A percentile compares a stretch with the other conserved stretches of the same genome.
phyloP scores from a whole-genome alignment of 495 filamentous ascomycete species.

The Penicillium canariense region DNA sequence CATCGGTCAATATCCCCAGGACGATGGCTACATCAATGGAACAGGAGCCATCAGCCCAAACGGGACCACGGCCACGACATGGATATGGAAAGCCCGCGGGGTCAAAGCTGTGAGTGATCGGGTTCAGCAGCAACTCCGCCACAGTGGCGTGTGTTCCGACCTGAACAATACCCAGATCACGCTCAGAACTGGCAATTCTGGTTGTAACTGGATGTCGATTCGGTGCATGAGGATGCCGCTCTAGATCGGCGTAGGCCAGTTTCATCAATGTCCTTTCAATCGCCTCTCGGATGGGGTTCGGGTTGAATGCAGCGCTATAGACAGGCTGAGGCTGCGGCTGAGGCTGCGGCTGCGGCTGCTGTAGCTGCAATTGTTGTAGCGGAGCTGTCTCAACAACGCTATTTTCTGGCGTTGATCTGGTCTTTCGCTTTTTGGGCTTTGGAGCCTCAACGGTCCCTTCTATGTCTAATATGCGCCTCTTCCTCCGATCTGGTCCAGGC shows the following conservation, averaged over 20 bases:
- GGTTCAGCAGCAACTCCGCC: conserved; percentile 16
- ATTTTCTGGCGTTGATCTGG: no score
- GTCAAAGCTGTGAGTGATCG: conserved; percentile 10
- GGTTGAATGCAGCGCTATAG: background rate
- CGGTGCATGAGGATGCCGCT: conserved; percentile 28
- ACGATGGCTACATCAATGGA: conserved; percentile 35
- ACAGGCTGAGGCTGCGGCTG: no score
- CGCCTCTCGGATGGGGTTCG: conserved; percentile 15
- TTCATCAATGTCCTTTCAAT: conserved; percentile 30
- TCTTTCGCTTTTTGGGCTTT: no score
- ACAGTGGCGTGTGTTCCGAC: conserved; percentile 15
- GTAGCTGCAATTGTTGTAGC: no score
- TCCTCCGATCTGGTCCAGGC: no score
- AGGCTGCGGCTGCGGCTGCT: no score
- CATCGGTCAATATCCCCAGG: conserved; percentile 35
- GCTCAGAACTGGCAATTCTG: conserved; percentile 9
- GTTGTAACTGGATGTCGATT: conserved; percentile 5
- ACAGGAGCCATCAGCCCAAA: conserved; percentile 23
- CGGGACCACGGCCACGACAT: conserved; percentile 34
- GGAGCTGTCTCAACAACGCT: no score
- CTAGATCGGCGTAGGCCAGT: conserved; percentile 29
- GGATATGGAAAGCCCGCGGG: conserved; percentile 17
- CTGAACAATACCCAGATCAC: conserved; percentile 19
- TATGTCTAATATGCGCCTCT: no score
- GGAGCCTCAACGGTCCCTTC: no score